Evolutionary conservation across 306 rosid genomes (phyloP), one percentile per base, ranked within the genome.

Genomic region (Acacia acuminata): DNA sequence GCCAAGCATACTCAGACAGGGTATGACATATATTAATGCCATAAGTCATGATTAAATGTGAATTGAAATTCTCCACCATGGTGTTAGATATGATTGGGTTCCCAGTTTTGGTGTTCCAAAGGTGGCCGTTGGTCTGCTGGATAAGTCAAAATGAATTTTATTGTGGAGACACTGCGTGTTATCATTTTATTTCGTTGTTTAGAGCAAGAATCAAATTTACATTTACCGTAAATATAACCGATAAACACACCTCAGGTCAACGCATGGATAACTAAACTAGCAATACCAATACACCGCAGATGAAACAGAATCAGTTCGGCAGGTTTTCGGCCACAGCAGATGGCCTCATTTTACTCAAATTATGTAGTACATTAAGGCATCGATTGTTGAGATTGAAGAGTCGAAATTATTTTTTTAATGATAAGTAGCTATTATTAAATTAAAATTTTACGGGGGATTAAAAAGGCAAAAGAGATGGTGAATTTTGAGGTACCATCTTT

Each of bases 131-230:
- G 7, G 76, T 77, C 74, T 50, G 79, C 71, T 74, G 20, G 14
- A 44, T 20, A 70, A 44, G 65, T 43, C 38, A 40, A 20, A 16
- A 58, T 50, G 40, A 55, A 76, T 56, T 5, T 20, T 38, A 12
- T 78, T 47, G n/a, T 61, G 48, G 55, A 58, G 79, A 77, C 44
- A 16, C 79, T 50, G 45, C 67, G 4, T 65, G 22, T 50, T 42
- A 25, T 78, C 25, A 51, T 61, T 70, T 55, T 32, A 45, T 22
- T 43, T 68, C 34, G 8, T 65, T 76, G 53, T 45, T 38, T 16
- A 38, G 13, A 36, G 20, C 48, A 67, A 20, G 27, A 36, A 67
- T 55, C 10, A 20, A 55, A 20, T 55, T 51, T 55, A 55, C 61
- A 7, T 55, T 55, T 55, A 8, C 25, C 8, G 61, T 55, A 19